phyloP scores from a whole-genome alignment of 495 filamentous ascomycete species.

The Penicillium pancosmium region DNA sequence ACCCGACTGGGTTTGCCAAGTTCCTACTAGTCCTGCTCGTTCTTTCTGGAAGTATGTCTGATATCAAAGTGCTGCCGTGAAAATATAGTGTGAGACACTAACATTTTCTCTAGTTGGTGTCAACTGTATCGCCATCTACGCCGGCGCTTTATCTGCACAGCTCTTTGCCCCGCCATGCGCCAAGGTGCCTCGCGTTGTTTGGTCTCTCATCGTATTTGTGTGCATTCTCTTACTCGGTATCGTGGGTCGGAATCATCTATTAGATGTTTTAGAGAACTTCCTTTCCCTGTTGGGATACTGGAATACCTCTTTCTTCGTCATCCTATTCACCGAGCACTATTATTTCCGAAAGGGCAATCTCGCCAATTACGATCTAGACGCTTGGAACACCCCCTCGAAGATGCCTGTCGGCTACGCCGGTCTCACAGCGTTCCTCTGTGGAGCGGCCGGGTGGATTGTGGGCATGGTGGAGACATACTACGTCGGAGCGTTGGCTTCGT shows the following conservation, averaged over 20 bases:
- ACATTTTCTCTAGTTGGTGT: constrained; percentile 27
- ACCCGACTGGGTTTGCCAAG: constrained; percentile 61
- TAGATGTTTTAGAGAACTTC: constrained; percentile 53
- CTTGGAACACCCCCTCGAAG: constrained; percentile 33
- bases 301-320: constrained; percentile 58
- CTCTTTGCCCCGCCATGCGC: constrained; percentile 43
- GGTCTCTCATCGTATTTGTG: constrained; percentile 43
- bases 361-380: constrained; percentile 43
- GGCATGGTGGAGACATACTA: constrained; percentile 46
- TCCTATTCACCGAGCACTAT: constrained; percentile 63
- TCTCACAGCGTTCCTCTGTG: constrained; percentile 34
- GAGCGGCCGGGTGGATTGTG: constrained; percentile 39
- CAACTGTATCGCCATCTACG: constrained; percentile 50
- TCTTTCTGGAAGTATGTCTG: constrained; percentile 43
- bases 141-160: constrained; percentile 42
- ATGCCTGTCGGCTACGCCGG: constrained; percentile 38
- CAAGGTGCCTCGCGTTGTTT: constrained; percentile 44
- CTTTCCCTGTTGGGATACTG: constrained; percentile 63
- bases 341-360: constrained; percentile 56
- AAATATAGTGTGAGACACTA: neutral
- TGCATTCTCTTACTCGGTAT: constrained; percentile 44
- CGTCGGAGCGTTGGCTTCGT: constrained; percentile 27
- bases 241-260: constrained; percentile 42
- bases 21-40: constrained; percentile 59
- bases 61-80: neutral